Evolutionary conservation across 352 stramenopile genomes (phyloP).

Genomic region (Phytophthora foliorum): DNA sequence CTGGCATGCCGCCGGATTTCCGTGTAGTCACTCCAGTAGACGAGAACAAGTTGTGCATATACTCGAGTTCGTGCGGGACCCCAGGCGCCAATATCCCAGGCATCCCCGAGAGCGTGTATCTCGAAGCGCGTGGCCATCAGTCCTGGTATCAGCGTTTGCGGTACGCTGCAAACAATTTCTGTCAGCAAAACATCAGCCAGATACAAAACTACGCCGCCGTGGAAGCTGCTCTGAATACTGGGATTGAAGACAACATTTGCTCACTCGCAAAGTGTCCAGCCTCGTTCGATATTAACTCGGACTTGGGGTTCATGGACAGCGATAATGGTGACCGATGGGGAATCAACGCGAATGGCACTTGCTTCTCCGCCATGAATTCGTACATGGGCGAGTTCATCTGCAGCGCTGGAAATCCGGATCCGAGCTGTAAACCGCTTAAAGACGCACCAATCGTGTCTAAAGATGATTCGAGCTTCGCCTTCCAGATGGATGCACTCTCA

Average conservation of each 20-base stretch:
- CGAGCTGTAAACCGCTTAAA: constrained; percentile 27
- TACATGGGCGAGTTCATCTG: constrained; percentile 63
- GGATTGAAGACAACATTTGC: constrained; percentile 55
- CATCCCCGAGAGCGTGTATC: constrained; percentile 55
- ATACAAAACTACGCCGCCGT: constrained; percentile 39
- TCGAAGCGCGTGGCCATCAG: constrained; percentile 48
- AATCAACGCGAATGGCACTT: constrained; percentile 58
- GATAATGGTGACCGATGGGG: constrained; percentile 42
- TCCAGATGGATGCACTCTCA: constrained; percentile 85
- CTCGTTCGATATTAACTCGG: constrained; percentile 49
- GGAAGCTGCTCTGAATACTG: constrained; percentile 29
- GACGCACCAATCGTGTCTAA: constrained; percentile 11
- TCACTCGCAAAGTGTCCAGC: constrained; percentile 44
- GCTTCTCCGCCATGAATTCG: constrained; percentile 55
- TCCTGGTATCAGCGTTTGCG: constrained; percentile 75
- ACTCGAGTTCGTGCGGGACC: constrained; percentile 53
- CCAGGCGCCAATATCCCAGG: constrained; percentile 56
- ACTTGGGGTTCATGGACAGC: constrained; percentile 41
- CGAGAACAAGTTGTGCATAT: constrained; percentile 56
- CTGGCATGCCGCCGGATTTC: constrained; percentile 62
- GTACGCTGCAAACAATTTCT: constrained; percentile 74
- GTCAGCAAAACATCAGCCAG: constrained; percentile 36
- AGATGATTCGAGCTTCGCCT: constrained; percentile 48
- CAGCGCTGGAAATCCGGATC: constrained; percentile 44
- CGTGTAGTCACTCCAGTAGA: constrained; percentile 45